phyloP scores from a whole-genome alignment of 768 basidiomycete species.

The Leccinum imitatum region DNA sequence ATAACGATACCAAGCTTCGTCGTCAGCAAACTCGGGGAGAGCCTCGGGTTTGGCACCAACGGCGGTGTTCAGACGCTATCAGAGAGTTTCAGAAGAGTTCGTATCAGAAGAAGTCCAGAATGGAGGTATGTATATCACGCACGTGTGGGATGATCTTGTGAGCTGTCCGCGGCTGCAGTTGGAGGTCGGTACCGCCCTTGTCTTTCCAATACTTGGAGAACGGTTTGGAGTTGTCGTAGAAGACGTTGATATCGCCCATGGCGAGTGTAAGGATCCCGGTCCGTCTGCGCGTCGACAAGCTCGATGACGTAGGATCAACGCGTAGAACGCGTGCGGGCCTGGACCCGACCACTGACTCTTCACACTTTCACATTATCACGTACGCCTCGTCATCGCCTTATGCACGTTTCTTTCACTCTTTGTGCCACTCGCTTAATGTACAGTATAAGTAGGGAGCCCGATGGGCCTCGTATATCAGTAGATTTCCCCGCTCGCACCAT shows the following conservation, averaged over 20 bases:
- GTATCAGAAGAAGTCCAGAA: background rate
- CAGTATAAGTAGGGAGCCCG: no score
- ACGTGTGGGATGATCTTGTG: conserved; percentile 43
- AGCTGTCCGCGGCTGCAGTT: conserved; percentile 22
- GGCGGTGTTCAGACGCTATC: conserved; percentile 35
- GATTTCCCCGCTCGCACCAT: no score
- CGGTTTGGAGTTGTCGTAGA: conserved; percentile 39
- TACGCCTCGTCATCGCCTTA: no score
- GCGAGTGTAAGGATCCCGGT: background rate
- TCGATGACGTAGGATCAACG: no score
- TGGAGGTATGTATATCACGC: conserved; percentile 12
- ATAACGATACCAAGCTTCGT: conserved; percentile 36
- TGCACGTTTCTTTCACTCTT: no score
- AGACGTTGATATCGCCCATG: conserved; percentile 13
- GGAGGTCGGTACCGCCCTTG: conserved; percentile 25
- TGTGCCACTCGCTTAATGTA: no score
- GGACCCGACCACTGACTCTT: no score
- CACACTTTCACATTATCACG: no score
- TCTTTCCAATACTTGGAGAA: conserved; percentile 37
- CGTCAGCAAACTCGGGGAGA: conserved; percentile 34
- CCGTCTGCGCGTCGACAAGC: no score
- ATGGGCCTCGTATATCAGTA: no score
- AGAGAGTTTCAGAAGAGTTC: background rate
- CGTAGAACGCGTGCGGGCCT: no score
- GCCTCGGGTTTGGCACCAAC: conserved; percentile 24